phyloP scores from a whole-genome alignment of 2,329 filamentous ascomycete species.

The Epichloe glyceriae region DNA sequence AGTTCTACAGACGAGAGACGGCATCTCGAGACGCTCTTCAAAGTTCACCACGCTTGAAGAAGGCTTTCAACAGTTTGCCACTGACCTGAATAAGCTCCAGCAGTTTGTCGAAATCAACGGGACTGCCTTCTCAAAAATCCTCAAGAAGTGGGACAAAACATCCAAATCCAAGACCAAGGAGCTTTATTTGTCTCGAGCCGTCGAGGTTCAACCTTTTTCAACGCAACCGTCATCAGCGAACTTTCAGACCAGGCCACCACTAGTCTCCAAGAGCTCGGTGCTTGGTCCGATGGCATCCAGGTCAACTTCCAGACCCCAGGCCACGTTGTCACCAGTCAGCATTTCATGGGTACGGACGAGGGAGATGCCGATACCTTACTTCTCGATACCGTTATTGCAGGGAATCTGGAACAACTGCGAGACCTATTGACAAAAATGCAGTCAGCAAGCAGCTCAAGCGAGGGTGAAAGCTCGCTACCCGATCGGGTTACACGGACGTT shows the following conservation, averaged over 20 bases:
- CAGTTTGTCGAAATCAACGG: conserved; percentile 98
- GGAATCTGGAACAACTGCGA: conserved; percentile 62
- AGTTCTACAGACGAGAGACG: conserved; percentile 72
- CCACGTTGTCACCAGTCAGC: conserved; percentile 53
- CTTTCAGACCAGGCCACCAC: conserved; percentile 94
- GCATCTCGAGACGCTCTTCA: conserved; percentile 73
- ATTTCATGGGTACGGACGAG: conserved; percentile 64
- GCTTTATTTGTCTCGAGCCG: conserved; percentile 85
- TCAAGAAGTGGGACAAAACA: conserved; percentile 99
- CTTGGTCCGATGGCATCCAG: conserved; percentile 93
- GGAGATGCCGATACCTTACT: conserved; percentile 81
- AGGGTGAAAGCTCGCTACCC: conserved; percentile 42
- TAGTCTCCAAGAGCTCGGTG: conserved; percentile 86
- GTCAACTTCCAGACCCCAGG: conserved; percentile 62
- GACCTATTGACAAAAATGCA: conserved; percentile 70
- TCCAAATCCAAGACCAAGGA: conserved; percentile 98
- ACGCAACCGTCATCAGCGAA: conserved; percentile 90
- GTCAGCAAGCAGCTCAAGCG: conserved; percentile 38
- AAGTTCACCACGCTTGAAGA: conserved; percentile 93
- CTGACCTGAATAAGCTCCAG: conserved; percentile 92
- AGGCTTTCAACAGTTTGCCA: conserved; percentile 93
- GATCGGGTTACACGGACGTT: conserved; percentile 85
- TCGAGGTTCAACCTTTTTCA: conserved; percentile 97
- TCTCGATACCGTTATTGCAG: conserved; percentile 72
- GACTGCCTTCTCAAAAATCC: conserved; percentile 93